Percentiles rank a stretch among this genome's conserved stretches.
phyloP scores from a whole-genome alignment of 2,329 filamentous ascomycete species.

The Verticillium nubilum region DNA sequence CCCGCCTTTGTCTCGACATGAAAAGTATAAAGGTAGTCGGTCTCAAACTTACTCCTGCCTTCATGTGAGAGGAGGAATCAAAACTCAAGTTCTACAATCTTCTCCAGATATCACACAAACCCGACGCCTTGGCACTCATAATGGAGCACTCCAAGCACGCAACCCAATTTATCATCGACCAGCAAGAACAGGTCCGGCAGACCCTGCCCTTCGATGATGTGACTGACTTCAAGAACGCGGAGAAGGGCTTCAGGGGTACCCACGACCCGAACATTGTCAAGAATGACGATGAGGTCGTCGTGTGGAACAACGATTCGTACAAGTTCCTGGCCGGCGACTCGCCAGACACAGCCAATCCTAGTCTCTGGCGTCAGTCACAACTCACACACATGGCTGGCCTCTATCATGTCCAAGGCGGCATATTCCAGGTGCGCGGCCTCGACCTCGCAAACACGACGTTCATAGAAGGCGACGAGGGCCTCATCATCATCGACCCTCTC shows the following conservation, averaged over 20 bases:
- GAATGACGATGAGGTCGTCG: not conserved
- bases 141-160: not conserved
- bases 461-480: constrained; percentile 26
- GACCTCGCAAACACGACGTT: constrained; percentile 35
- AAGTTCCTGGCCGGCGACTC: constrained; percentile 8
- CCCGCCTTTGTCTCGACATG: too few relatives aligned
- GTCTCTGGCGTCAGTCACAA: constrained; percentile 12
- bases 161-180: not conserved
- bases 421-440: constrained; percentile 34
- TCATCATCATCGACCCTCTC: constrained; percentile 33
- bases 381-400: constrained; percentile 18
- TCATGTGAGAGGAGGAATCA: too few relatives aligned
- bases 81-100: too few relatives aligned
- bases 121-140: not conserved
- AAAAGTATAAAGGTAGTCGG: too few relatives aligned
- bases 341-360: constrained; percentile 7
- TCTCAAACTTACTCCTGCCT: too few relatives aligned
- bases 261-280: not conserved
- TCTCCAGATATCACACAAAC: too few relatives aligned
- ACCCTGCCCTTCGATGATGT: not conserved
- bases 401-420: constrained; percentile 24
- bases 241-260: not conserved
- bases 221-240: not conserved
- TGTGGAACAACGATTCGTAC: constrained; percentile 21
- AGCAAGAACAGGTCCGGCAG: not conserved